Conservation (phyloP, 805 yeast species). For the Cyberlindnera suaveolens region DNA sequence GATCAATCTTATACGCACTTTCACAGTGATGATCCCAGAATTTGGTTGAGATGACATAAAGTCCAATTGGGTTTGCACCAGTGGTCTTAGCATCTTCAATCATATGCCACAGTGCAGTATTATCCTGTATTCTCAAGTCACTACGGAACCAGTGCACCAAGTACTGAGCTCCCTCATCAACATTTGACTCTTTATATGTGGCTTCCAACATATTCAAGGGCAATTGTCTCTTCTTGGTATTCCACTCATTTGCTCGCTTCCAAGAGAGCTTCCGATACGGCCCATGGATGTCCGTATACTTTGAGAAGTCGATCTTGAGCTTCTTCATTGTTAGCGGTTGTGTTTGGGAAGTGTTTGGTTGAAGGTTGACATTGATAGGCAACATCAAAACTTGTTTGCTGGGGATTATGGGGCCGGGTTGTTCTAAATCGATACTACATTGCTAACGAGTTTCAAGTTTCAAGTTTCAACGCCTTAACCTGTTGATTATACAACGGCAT, state of each 20-base stretch:
- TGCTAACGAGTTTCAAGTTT: too few species aligned
- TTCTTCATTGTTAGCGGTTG: conserved; percentile 4
- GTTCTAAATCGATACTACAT: too few species aligned
- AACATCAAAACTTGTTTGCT: too few species aligned
- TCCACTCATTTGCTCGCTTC: conserved; percentile 10
- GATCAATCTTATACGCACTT: conserved; percentile 36
- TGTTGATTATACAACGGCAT: too few species aligned
- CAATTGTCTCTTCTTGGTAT: conserved; percentile 1
- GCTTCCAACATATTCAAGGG: conserved; percentile 10
- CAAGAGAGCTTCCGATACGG: background rate
- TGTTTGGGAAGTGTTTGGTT: background rate
- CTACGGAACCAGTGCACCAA: conserved; percentile 41
- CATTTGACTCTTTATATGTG: background rate
- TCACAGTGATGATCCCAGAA: conserved; percentile 37
- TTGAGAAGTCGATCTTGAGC: conserved; percentile 14
- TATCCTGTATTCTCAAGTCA: conserved; percentile 41
- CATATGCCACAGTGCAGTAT: conserved; percentile 34
- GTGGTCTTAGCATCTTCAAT: conserved; percentile 25
- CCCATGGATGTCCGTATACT: conserved; percentile 5
- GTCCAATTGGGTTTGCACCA: conserved; percentile 31
- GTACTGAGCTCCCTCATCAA: conserved; percentile 4
- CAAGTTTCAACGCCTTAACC: too few species aligned
- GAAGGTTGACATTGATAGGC: background rate
- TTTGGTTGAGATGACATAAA: conserved; percentile 36
- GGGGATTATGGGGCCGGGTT: too few species aligned